A percentile compares a stretch with the other conserved stretches of the same genome.
phyloP scores from a whole-genome alignment of 495 filamentous ascomycete genomes.

The Ramalina peruviana region DNA sequence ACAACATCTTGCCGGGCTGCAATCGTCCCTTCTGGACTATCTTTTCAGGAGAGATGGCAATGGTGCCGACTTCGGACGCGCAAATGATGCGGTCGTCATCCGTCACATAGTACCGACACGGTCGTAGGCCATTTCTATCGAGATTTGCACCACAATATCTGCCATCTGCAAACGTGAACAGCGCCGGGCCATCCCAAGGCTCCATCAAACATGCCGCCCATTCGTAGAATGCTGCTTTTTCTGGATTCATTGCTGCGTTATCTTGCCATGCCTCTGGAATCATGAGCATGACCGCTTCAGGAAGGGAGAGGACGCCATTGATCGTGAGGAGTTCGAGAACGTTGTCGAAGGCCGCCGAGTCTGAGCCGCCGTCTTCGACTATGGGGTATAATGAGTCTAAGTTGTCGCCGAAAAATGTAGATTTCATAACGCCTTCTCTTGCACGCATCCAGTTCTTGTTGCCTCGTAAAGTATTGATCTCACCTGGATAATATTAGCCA shows the following conservation, averaged over 20 bases:
- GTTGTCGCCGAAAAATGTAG: slow-evolving; percentile 83
- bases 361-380: slow-evolving; percentile 93
- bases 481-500: slow-evolving; percentile 39
- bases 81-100: slow-evolving; percentile 98
- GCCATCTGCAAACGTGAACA: slow-evolving; percentile 97
- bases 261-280: slow-evolving; percentile 98
- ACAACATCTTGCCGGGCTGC: slow-evolving; percentile 92
- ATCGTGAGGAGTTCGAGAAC: slow-evolving; percentile 90
- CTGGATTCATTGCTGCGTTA: slow-evolving; percentile 80
- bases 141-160: slow-evolving; percentile 96
- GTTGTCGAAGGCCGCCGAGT: slow-evolving; percentile 97
- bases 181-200: slow-evolving; percentile 94
- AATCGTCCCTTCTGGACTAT: slow-evolving; percentile 91
- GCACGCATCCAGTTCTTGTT: slow-evolving; percentile 99
- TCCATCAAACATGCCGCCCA: slow-evolving; percentile 99
- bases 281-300: slow-evolving; percentile 98
- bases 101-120: slow-evolving; percentile 96
- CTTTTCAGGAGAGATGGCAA: slow-evolving; percentile 77
- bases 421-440: slow-evolving; percentile 89
- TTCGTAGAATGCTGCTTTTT: slow-evolving; percentile 97
- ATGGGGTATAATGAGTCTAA: slow-evolving; percentile 87
- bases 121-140: slow-evolving; percentile 94
- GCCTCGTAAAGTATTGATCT: slow-evolving; percentile 95
- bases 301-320: slow-evolving; percentile 92
- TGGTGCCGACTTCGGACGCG: slow-evolving; percentile 94